Evolutionary conservation across 495 filamentous ascomycete species (phyloP), one percentile per base, ranked within the genome.

Genomic region (Podospora pseudopauciseta): DNA sequence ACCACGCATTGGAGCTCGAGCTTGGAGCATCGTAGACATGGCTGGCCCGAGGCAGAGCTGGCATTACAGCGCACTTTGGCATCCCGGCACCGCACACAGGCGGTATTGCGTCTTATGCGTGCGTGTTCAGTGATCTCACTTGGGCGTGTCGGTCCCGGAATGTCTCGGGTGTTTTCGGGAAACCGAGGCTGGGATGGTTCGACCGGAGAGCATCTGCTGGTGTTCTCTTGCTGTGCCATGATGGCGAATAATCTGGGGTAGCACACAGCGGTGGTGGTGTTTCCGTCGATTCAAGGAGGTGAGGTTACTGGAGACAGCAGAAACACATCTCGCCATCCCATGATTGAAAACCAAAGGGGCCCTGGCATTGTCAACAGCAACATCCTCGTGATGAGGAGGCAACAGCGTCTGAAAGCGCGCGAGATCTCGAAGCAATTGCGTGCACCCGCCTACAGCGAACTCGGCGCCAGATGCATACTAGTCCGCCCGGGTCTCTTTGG

Each of bases 1-100:
- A 83, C 80, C 4, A 83, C 73, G 54, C 81, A 83, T 15, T 76
- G 71, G 39, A 80, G 73, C 70, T 79, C 76, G 60, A 83, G 75
- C 70, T 82, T 83, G 66, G 77, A 69, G 63, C 81, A 83, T 30
- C 81, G 75, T 32, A 78, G 75, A 64, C 81, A 83, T 20, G 80
- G 77, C 60, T 79, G 75, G 23, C 74, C 71, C 5, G 80, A 72
- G n/a, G 74, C 71, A 3, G 74, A 68, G 60, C 79, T 80, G 53
- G 81, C 76, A 65, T 80, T 83, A 73, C 81, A 80, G 34, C 72
- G 55, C 68, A 80, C 79, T 73, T 81, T 81, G 20, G 80, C 78
- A 71, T 81, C 80, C 19, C 80, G 76, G 68, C 80, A 81, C 53
- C 76, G 74, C 53, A 79, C 78, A 65, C 80, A 81, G 20, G 80